Evolutionary conservation across 2,329 filamentous ascomycete genomes (phyloP).

Genomic region (Trichophaea hybrida): DNA sequence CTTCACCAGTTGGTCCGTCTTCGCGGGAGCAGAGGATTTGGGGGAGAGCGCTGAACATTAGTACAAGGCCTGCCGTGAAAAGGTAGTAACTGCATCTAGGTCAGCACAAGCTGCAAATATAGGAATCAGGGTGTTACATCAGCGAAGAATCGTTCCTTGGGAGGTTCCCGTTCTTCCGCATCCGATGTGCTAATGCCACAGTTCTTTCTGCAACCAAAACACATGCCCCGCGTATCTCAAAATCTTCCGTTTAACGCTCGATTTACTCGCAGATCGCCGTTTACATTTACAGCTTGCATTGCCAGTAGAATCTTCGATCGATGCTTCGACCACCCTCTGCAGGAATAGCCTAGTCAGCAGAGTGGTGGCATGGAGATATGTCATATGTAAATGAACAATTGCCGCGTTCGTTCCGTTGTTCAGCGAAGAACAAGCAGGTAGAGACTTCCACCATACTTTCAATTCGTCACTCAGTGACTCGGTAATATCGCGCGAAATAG

Average conservation of each 20-base stretch:
- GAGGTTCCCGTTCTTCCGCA: background rate
- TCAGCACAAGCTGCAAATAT: background rate
- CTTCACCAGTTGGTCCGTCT: background rate
- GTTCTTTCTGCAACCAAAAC: conserved; percentile 5
- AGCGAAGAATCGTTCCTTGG: conserved; percentile 1
- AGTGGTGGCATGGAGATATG: conserved; percentile 3
- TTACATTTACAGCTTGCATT: background rate
- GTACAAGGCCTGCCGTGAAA: conserved; percentile 3
- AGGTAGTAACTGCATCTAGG: conserved; percentile 1
- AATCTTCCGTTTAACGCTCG: conserved; percentile 4
- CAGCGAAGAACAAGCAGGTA: conserved; percentile 1
- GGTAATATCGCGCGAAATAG: background rate
- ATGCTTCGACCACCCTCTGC: conserved; percentile 5
- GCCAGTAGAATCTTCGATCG: background rate
- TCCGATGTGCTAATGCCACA: background rate
- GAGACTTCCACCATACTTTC: conserved; percentile 3
- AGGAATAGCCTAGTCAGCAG: conserved; percentile 3
- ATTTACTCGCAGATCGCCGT: background rate
- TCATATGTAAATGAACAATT: conserved; percentile 1
- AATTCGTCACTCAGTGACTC: background rate
- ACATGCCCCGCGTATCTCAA: conserved; percentile 3
- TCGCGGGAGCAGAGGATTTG: background rate
- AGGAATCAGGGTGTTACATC: background rate
- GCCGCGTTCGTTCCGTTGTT: background rate
- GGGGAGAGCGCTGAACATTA: background rate